Conservation (phyloP, 352 stramenopile genomes). For the Globisporangium camurandrum region DNA sequence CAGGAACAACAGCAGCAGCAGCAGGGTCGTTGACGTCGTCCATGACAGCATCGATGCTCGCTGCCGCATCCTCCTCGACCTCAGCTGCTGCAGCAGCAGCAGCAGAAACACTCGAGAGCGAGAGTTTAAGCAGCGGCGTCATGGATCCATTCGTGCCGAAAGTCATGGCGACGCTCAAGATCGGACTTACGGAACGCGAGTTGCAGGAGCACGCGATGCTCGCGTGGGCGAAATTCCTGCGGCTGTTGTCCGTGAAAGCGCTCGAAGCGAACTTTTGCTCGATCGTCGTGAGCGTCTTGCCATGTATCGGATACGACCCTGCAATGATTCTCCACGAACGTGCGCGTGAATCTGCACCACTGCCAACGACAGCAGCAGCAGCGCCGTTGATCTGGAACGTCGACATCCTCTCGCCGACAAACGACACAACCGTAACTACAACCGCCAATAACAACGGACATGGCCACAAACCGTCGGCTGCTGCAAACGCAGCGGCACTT, state of each 20-base stretch:
- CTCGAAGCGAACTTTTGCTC: conserved; percentile 80
- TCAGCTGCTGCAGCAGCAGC: background rate
- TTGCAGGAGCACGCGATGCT: conserved; percentile 56
- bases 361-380: background rate
- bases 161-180: conserved; percentile 86
- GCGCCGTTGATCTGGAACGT: conserved; percentile 29
- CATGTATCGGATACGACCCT: conserved; percentile 51
- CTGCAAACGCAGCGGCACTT: conserved; percentile 15
- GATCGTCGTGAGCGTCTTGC: conserved; percentile 81
- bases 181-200: conserved; percentile 45
- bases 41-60: too few species aligned
- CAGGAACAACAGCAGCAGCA: too few species aligned
- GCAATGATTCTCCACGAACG: conserved; percentile 31
- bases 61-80: too few species aligned
- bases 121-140: conserved; percentile 25
- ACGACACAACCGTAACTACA: background rate
- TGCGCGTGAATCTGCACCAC: background rate
- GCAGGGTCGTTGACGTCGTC: background rate
- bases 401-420: conserved; percentile 21
- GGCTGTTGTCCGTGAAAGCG: conserved; percentile 70
- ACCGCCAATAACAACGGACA: background rate
- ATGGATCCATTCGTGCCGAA: conserved; percentile 84
- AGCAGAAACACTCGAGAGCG: conserved; percentile 15
- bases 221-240: conserved; percentile 74
- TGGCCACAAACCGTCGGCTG: background rate